phyloP scores from a whole-genome alignment of 768 basidiomycete species.

The Leccinum incarnatum region DNA sequence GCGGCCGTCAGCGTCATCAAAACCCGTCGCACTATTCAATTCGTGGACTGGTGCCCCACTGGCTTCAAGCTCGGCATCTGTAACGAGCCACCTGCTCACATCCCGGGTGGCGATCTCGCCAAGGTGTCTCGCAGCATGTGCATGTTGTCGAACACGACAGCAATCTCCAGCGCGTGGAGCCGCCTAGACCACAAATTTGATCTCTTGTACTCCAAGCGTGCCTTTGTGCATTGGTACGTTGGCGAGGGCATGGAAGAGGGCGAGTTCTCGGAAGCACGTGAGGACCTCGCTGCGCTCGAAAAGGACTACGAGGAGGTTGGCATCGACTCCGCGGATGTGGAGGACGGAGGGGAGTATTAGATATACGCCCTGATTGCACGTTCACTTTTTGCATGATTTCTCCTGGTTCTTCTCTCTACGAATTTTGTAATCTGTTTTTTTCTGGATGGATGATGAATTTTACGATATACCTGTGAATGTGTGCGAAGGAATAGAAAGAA shows the following conservation, averaged over 20 bases:
- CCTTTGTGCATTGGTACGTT: constrained; percentile 61
- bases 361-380: constrained; percentile 1
- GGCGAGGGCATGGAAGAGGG: constrained; percentile 86
- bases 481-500: background rate
- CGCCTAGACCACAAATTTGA: constrained; percentile 78
- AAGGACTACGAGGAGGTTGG: constrained; percentile 93
- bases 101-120: constrained; percentile 74
- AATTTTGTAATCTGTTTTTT: constrained; percentile 29
- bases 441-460: constrained; percentile 32
- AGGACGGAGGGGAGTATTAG: constrained; percentile 52
- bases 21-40: too few relatives aligned
- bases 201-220: constrained; percentile 68
- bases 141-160: constrained; percentile 75
- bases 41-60: constrained; percentile 54
- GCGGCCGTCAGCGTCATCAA: constrained; percentile 50
- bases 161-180: constrained; percentile 73
- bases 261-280: constrained; percentile 98
- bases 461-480: constrained; percentile 22
- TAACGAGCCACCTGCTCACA: constrained; percentile 72
- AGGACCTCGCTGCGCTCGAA: constrained; percentile 99
- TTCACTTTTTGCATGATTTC: constrained; percentile 19
- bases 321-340: constrained; percentile 47
- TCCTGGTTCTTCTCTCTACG: constrained; percentile 23
- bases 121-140: constrained; percentile 74
- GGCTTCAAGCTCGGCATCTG: constrained; percentile 80